Evolutionary conservation across 495 filamentous ascomycete species (phyloP), one percentile per base, ranked within the genome.

Genomic region (Penicillium canariense): DNA sequence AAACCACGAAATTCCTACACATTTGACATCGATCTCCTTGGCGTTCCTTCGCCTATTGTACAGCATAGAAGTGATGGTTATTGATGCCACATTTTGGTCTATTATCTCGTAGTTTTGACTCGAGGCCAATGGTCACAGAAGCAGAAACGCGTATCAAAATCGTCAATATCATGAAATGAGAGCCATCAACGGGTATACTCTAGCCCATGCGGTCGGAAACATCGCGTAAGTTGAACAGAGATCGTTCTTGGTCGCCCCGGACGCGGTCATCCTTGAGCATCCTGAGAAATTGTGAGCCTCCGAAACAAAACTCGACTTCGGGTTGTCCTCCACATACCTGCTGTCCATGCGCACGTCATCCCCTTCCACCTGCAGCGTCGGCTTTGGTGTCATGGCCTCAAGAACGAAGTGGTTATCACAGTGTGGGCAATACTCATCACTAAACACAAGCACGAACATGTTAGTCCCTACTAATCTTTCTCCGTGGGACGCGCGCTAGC

Each of bases 391-490:
- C 52, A 87, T 66, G 22, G 94, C 94, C 15, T 97, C 92, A 53
- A 97, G 73, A 20, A 97, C 87, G 66, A 91, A 98, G 72, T 97
- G 94, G 71, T 98, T 98, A 70, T 98, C 94, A 78, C 94, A 98
- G 75, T 96, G 88, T n/a, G 94, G 95, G 75, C 94, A 97, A 77
- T 96, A 97, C 72, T 98, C 95, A 77, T 98, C 95, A 68, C 90
- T 89, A 55, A 30, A 34, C 40, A 17, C 4, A n/a, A 4, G 23
- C 20, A 34, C 15, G 25, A 32, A 22, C 28, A 32, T n/a, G 27
- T 42, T 39, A 47, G 36, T 56, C 36, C 14, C 11, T 15, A 17
- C 36, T 52, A 8, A 10, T 43, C 26, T 51, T 56, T 49, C 14
- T 32, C 28, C 11, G 47, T 18, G 42, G 15, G 10, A 31, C 49